phyloP scores from a whole-genome alignment of 345 rosid genomes.

The Murraya paniculata region DNA sequence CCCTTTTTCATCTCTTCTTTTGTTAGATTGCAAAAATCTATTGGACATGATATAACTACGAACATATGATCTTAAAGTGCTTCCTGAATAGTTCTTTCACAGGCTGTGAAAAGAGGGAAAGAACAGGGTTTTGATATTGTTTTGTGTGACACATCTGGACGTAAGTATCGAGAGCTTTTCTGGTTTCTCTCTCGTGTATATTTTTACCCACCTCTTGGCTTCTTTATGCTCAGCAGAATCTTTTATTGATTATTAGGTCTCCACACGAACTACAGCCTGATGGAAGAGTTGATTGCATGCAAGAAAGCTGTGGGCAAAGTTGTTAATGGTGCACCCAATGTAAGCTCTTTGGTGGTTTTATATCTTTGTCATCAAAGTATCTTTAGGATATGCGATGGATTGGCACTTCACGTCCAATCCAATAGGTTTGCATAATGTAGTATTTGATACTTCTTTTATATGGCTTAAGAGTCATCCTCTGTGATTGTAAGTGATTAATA shows the following conservation, averaged over 20 bases:
- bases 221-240: conserved; percentile 9
- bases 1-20: neutral
- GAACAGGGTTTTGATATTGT: conserved; percentile 82
- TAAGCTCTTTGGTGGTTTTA: conserved; percentile 27
- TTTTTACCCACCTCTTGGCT: conserved; percentile 17
- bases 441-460: neutral
- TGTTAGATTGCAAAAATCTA: neutral
- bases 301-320: conserved; percentile 83
- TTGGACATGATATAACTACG: conserved; percentile 17
- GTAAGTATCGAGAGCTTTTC: conserved; percentile 44
- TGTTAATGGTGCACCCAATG: conserved; percentile 81
- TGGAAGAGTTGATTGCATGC: conserved; percentile 94
- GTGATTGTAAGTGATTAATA: conserved; percentile 3
- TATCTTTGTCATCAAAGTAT: neutral
- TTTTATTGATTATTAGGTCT: conserved; percentile 55
- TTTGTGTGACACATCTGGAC: conserved; percentile 95
- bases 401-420: neutral
- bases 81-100: conserved; percentile 81
- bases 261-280: conserved; percentile 90
- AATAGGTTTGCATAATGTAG: neutral
- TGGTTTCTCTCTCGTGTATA: conserved; percentile 9
- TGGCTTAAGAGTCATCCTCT: neutral
- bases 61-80: conserved; percentile 45
- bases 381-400: neutral
- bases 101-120: conserved; percentile 92